phyloP scores from a whole-genome alignment of 2,329 filamentous ascomycete species.

The Botrytis tulipae region DNA sequence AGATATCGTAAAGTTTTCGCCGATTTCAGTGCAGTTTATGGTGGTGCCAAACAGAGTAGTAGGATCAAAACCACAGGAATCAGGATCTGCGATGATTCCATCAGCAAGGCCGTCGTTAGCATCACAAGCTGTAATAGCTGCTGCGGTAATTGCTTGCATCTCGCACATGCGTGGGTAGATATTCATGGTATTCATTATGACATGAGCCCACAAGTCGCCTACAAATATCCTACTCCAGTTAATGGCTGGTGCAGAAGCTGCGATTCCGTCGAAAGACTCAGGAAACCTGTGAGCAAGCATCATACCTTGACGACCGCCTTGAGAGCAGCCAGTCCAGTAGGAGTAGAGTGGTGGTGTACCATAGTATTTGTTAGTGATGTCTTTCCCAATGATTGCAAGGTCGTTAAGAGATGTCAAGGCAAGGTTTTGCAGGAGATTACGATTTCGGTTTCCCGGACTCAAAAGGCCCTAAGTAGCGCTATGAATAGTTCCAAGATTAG shows the following conservation, averaged over 20 bases:
- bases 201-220: background rate
- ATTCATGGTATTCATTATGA: background rate
- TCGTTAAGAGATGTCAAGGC: constrained; percentile 42
- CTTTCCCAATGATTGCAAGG: constrained; percentile 39
- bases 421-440: constrained; percentile 39
- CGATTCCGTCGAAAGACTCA: constrained; percentile 42
- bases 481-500: too few relatives aligned
- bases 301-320: constrained; percentile 41
- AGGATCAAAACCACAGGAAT: too few relatives aligned
- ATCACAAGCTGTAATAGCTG: constrained; percentile 51
- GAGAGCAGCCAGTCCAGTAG: constrained; percentile 43
- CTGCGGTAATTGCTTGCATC: constrained; percentile 22
- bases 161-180: background rate
- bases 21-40: too few relatives aligned
- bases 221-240: constrained; percentile 26
- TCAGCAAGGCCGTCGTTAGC: constrained; percentile 45
- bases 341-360: constrained; percentile 38
- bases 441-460: constrained; percentile 25
- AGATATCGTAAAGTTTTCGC: too few relatives aligned
- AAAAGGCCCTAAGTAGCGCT: constrained; percentile 11
- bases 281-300: constrained; percentile 42
- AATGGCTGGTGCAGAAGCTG: constrained; percentile 42
- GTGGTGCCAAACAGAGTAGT: too few relatives aligned
- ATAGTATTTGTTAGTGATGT: constrained; percentile 39
- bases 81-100: constrained; percentile 36